Base-by-base conservation (phyloP, 2,329 filamentous ascomycete species). In the Fusarium pseudograminearum region DNA sequence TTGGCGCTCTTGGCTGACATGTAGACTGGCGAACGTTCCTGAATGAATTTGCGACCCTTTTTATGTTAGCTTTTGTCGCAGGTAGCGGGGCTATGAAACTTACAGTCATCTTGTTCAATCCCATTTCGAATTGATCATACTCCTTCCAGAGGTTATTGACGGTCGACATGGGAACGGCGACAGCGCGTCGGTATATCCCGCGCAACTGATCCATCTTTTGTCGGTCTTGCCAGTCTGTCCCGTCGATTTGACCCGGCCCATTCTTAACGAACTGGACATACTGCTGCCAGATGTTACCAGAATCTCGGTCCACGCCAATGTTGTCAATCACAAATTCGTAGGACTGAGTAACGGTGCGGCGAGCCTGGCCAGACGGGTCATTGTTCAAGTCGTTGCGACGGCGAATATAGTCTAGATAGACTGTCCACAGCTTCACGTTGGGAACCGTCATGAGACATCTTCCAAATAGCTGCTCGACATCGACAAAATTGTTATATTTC, bases 161-260 rank as follows among this genome's bases (percentile, higher is more conserved):
- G 33, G 91, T 91, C 57, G 91, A 89, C 68, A 93, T 97, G 7
- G 97, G 97, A 40, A 98, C 89, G 70, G 89, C 90, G 61, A 98
- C 93, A 16, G 95, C 95, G 55, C 91, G 91, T 75, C 98, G 94
- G 78, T 98, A 99, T 1, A 93, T 92, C 78, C 97, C 97, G 63
- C 96, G 91, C 53, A 99, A 82, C 72, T 92, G 85, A 74, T 99
- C 96, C 91, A 97, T 97, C 84, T 99, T 99, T 78, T 98, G 96
- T 80, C 95, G 92, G 77, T 98, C 96, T 80, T 98, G 94, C 97
- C 96, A 99, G 61, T 89, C 90, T 61, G 86, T 90, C 44, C 95
- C 96, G 28, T 94, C 95, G 61, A 96, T 88, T 61, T 89, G 89
- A 8, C 96, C 96, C 2, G 96, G 96, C 0, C 92, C 93, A 40